These are phyloP conservation scores for Pythium monospermum DNA, from an alignment of 352 stramenopile species.

Conservation along the genomic window DNA sequence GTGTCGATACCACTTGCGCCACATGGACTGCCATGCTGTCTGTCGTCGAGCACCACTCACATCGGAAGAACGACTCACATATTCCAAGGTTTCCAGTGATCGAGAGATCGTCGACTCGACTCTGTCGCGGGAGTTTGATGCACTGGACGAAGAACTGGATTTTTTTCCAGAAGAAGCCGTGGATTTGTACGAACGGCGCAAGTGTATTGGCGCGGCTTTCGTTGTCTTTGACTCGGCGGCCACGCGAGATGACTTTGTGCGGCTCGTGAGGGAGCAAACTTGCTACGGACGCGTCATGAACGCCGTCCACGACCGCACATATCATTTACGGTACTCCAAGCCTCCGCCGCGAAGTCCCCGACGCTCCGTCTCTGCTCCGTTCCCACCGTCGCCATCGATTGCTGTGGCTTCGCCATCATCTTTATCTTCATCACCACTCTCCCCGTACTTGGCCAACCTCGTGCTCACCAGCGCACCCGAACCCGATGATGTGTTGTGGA, in stretches of 20 bases:
- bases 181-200: slow-evolving; percentile 46
- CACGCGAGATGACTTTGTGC: slow-evolving; percentile 56
- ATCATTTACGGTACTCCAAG: slow-evolving; percentile 10
- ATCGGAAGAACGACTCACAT: slow-evolving; percentile 8
- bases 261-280: slow-evolving; percentile 38
- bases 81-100: slow-evolving; percentile 27
- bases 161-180: slow-evolving; percentile 68
- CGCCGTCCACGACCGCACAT: slow-evolving; percentile 26
- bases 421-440: slow-evolving; percentile 17
- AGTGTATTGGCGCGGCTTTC: slow-evolving; percentile 64
- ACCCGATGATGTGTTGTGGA: slow-evolving; percentile 74
- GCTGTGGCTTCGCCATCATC: not conserved
- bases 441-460: slow-evolving; percentile 38
- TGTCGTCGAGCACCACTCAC: slow-evolving; percentile 20
- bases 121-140: slow-evolving; percentile 20
- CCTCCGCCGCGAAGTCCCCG: slow-evolving; percentile 12
- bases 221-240: slow-evolving; percentile 63
- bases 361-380: slow-evolving; percentile 8
- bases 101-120: slow-evolving; percentile 24
- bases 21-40: slow-evolving; percentile 38
- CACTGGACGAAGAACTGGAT: slow-evolving; percentile 62
- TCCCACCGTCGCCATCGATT: not conserved
- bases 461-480: slow-evolving; percentile 64
- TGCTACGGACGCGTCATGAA: slow-evolving; percentile 37
- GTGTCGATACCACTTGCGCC: slow-evolving; percentile 44